Conservation (phyloP, 768 basidiomycete species). For the Pleurotus platypus region DNA sequence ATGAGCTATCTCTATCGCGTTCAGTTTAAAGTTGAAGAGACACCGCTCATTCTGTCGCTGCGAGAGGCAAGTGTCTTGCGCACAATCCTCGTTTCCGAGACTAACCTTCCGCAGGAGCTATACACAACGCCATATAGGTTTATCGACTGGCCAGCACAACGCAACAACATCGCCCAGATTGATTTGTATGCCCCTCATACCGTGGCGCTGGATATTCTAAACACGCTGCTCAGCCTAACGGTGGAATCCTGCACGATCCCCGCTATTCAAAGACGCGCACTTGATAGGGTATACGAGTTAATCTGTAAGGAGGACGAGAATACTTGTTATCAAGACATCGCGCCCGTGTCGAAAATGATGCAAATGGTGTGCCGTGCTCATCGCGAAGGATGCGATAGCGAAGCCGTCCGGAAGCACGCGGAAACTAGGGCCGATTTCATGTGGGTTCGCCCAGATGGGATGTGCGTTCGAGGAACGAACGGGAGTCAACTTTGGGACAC, state of each 20-base stretch:
- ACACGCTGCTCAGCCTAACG: slow-evolving; percentile 45
- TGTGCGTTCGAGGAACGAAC: slow-evolving; percentile 96
- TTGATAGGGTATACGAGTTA: slow-evolving; percentile 70
- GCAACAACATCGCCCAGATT: slow-evolving; percentile 74
- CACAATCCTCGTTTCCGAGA: background rate
- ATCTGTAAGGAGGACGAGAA: slow-evolving; percentile 92
- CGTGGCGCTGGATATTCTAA: slow-evolving; percentile 61
- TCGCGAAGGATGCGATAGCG: slow-evolving; percentile 74
- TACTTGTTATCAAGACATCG: slow-evolving; percentile 85
- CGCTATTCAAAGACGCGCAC: slow-evolving; percentile 62
- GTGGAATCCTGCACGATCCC: slow-evolving; percentile 69
- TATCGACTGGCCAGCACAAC: slow-evolving; percentile 88
- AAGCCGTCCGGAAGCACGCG: slow-evolving; percentile 73
- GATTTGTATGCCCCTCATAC: slow-evolving; percentile 89
- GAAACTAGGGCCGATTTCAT: slow-evolving; percentile 85
- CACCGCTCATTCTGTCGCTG: slow-evolving; percentile 71
- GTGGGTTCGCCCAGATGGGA: slow-evolving; percentile 87
- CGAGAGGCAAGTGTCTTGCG: slow-evolving; percentile 50
- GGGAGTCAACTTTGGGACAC: slow-evolving; percentile 95
- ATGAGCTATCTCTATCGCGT: slow-evolving; percentile 85
- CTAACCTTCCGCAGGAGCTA: slow-evolving; percentile 54
- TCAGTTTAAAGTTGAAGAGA: slow-evolving; percentile 64
- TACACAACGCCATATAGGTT: slow-evolving; percentile 78
- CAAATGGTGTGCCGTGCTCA: slow-evolving; percentile 79
- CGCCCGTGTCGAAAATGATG: slow-evolving; percentile 94